Conservation (phyloP, 148 eudicot species). For the Rhododendron ferrugineum region DNA sequence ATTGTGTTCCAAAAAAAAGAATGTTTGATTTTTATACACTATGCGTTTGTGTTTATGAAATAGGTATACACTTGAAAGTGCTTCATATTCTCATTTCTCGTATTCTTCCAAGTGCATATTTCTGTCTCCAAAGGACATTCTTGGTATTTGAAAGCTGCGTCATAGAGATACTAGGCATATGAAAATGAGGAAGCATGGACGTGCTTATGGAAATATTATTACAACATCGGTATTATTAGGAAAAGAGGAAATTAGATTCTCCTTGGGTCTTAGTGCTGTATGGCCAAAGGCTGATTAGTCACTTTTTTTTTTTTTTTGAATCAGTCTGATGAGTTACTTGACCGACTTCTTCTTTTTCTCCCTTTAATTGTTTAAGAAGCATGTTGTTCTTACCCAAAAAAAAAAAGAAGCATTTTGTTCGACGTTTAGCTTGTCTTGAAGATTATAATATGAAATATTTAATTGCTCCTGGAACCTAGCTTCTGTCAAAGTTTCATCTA, state of each 20-base stretch:
- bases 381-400: neutral
- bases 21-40: neutral
- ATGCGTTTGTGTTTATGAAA: neutral
- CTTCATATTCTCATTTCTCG: neutral
- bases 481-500: neutral
- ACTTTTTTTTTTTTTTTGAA: neutral
- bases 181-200: neutral
- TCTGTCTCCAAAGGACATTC: too few relatives aligned
- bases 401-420: too few relatives aligned
- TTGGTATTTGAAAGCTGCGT: neutral
- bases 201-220: neutral
- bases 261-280: neutral
- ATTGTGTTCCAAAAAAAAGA: too few relatives aligned
- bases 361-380: neutral
- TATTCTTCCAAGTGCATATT: neutral
- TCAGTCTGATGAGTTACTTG: neutral
- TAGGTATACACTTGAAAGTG: neutral
- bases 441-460: neutral
- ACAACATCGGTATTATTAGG: neutral
- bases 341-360: neutral
- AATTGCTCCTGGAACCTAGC: neutral
- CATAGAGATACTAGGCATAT: neutral
- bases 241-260: neutral
- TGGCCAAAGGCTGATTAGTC: neutral
- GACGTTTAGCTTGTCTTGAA: neutral